A percentile compares a stretch with the other conserved stretches of the same genome.
Conservation (phyloP, 129 eudicot genomes). For the Gnaphalium uliginosum region DNA sequence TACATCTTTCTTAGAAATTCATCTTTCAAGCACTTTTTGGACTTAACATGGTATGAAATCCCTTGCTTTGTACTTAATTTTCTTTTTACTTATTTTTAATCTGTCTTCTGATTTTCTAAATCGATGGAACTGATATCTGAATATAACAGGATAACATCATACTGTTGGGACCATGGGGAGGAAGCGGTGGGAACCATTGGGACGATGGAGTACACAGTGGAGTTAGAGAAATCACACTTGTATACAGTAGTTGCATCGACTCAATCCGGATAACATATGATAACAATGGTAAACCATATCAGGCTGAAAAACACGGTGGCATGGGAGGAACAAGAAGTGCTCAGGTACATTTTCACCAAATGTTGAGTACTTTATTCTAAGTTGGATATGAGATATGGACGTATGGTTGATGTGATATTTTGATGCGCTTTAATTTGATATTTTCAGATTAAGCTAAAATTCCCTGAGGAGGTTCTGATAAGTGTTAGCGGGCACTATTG, state of each 20-base stretch:
- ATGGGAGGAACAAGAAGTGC: conserved; percentile 49
- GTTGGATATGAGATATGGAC: not conserved
- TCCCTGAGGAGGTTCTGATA: conserved; percentile 64
- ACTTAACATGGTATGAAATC: conserved; percentile 36
- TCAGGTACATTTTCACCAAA: conserved; percentile 34
- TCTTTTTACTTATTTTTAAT: not conserved
- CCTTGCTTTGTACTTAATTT: not conserved
- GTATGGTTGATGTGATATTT: not conserved
- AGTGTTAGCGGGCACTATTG: conserved; percentile 50
- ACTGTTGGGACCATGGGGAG: conserved; percentile 69
- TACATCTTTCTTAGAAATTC: not conserved
- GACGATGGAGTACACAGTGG: conserved; percentile 57
- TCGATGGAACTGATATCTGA: not conserved
- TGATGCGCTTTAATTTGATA: not conserved
- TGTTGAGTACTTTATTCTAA: not conserved
- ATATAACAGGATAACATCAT: conserved; percentile 32
- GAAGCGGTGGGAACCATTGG: conserved; percentile 55
- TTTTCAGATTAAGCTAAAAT: conserved; percentile 63
- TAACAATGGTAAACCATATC: conserved; percentile 45
- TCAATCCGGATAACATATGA: conserved; percentile 66
- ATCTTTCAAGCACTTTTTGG: not conserved
- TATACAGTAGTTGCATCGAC: conserved; percentile 59
- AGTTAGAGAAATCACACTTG: conserved; percentile 56
- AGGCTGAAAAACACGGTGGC: conserved; percentile 64
- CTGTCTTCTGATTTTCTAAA: not conserved